Percentiles rank a stretch among this genome's conserved stretches.
phyloP scores from a whole-genome alignment of 768 basidiomycete genomes.

The Suillus luteus region DNA sequence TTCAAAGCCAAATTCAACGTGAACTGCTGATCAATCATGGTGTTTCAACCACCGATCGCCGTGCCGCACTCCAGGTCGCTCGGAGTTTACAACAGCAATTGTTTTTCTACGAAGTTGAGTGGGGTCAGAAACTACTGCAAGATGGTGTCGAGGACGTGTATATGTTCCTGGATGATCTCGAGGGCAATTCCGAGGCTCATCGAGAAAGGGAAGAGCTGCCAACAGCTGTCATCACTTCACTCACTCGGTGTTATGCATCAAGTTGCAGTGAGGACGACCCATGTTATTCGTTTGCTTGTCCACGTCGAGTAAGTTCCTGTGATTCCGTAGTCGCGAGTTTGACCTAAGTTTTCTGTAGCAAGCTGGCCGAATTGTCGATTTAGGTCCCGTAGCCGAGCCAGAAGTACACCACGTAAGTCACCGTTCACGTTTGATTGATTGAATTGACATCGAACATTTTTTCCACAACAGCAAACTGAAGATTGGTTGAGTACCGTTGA shows the following conservation, averaged over 20 bases:
- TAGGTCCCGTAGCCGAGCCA: constrained; percentile 23
- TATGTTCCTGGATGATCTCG: constrained; percentile 85
- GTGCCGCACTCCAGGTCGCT: constrained; percentile 84
- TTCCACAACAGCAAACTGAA: constrained; percentile 29
- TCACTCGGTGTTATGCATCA: constrained; percentile 90
- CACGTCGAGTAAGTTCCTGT: constrained; percentile 53
- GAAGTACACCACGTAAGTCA: constrained; percentile 35
- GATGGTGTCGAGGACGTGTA: constrained; percentile 94
- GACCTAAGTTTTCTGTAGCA: constrained; percentile 24
- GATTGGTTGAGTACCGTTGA: constrained; percentile 59
- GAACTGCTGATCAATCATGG: constrained; percentile 78
- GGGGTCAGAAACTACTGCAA: constrained; percentile 79
- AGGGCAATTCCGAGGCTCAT: constrained; percentile 59
- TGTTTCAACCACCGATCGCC: constrained; percentile 73
- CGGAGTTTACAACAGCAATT: constrained; percentile 89
- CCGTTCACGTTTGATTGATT: constrained; percentile 22
- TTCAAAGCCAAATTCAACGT: constrained; percentile 83
- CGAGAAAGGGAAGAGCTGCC: constrained; percentile 74
- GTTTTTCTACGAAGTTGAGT: constrained; percentile 97
- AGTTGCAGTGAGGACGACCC: constrained; percentile 77
- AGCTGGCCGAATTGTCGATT: constrained; percentile 25
- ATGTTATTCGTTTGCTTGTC: constrained; percentile 86
- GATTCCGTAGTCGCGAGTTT: not conserved
- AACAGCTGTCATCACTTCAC: constrained; percentile 85
- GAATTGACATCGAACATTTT: constrained; percentile 18